Percentiles rank a stretch among this genome's conserved stretches.
phyloP scores from a whole-genome alignment of 495 filamentous ascomycete genomes.

The Pyronema domesticum region DNA sequence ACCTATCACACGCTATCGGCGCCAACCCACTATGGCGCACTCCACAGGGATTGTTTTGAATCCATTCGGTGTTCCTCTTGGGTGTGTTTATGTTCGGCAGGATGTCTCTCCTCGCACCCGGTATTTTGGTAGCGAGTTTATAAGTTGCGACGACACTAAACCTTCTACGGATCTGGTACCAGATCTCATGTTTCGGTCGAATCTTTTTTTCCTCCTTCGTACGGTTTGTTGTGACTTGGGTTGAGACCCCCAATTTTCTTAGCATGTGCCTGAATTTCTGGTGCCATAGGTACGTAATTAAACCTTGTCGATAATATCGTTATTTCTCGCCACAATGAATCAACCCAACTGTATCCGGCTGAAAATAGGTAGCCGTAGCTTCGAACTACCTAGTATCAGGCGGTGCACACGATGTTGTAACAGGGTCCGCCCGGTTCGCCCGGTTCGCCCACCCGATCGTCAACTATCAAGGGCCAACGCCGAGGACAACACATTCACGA shows the following conservation, averaged over 20 bases:
- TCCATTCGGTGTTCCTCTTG: background rate
- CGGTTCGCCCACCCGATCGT: background rate
- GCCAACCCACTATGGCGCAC: too few species aligned
- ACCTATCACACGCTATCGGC: background rate
- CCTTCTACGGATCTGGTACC: too few species aligned
- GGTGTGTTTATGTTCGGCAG: background rate
- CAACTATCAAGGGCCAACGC: background rate
- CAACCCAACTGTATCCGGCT: background rate
- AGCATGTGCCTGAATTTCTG: too few species aligned
- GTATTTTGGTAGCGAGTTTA: conserved; percentile 4
- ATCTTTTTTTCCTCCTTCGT: too few species aligned
- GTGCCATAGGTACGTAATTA: too few species aligned
- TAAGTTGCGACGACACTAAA: too few species aligned
- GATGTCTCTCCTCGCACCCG: conserved; percentile 1
- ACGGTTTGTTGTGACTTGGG: too few species aligned
- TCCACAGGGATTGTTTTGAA: too few species aligned
- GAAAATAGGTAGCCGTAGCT: background rate
- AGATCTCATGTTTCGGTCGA: too few species aligned
- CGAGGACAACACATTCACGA: too few species aligned
- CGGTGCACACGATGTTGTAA: background rate
- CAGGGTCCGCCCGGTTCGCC: background rate
- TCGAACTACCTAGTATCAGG: background rate
- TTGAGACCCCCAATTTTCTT: too few species aligned
- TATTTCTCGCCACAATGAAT: background rate
- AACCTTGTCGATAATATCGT: background rate